These are phyloP conservation scores for Kodamaea hsintzibuensis DNA, from an alignment of 805 yeast genomes.

Conservation along the genomic window DNA sequence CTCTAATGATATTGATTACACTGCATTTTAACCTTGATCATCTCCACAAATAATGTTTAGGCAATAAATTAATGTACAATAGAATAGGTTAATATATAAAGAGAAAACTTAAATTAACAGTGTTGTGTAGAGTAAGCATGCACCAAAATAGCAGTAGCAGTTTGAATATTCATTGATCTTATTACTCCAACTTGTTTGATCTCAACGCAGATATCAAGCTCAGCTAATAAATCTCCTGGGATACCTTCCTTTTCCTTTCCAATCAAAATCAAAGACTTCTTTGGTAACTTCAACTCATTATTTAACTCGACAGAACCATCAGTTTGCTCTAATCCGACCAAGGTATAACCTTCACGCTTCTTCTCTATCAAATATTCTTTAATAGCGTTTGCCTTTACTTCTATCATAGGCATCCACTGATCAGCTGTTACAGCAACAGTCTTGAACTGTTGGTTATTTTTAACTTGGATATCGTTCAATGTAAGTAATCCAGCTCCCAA, in stretches of 20 bases:
- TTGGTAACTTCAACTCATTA: slow-evolving; percentile 67
- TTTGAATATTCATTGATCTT: slow-evolving; percentile 94
- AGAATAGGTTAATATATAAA: slow-evolving; percentile 1
- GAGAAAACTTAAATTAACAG: slow-evolving; percentile 32
- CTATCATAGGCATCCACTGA: slow-evolving; percentile 90
- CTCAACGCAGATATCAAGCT: slow-evolving; percentile 83
- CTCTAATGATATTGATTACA: slow-evolving; percentile 28
- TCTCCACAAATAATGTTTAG: too few relatives aligned
- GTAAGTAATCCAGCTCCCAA: slow-evolving; percentile 85
- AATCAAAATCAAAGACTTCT: slow-evolving; percentile 71
- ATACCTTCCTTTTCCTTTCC: slow-evolving; percentile 92
- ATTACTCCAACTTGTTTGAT: slow-evolving; percentile 91
- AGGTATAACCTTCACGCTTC: slow-evolving; percentile 75
- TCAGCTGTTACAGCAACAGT: slow-evolving; percentile 94
- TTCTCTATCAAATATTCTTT: slow-evolving; percentile 56
- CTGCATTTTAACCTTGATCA: slow-evolving; percentile 12
- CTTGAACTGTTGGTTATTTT: slow-evolving; percentile 68
- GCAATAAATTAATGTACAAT: background rate
- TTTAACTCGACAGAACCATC: slow-evolving; percentile 78
- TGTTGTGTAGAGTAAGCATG: slow-evolving; percentile 83
- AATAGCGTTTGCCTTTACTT: slow-evolving; percentile 63
- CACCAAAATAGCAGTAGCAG: slow-evolving; percentile 92
- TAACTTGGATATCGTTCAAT: slow-evolving; percentile 66
- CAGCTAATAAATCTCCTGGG: slow-evolving; percentile 80
- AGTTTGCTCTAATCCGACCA: slow-evolving; percentile 91